Evolutionary conservation across 345 rosid species (phyloP).

Genomic region (Trapa incisa): DNA sequence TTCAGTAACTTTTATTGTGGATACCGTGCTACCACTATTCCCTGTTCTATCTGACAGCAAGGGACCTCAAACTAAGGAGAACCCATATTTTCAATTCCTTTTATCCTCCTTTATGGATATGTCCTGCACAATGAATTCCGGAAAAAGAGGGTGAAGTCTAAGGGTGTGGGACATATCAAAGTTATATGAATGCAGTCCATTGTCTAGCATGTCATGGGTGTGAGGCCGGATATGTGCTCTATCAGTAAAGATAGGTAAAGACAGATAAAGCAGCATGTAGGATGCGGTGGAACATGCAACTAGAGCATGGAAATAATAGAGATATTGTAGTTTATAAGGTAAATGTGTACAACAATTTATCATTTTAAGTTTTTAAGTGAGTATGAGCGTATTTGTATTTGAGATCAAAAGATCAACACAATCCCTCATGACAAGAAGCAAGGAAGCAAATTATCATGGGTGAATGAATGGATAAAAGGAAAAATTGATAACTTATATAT

Average conservation of each 20-base stretch:
- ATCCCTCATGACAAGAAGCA: neutral
- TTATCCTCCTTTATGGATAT: neutral
- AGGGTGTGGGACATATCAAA: neutral
- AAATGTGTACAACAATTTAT: too few species aligned
- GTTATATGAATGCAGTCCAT: neutral
- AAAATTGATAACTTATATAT: neutral
- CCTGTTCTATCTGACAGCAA: neutral
- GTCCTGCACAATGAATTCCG: neutral
- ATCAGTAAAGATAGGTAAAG: neutral
- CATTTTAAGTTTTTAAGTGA: too few species aligned
- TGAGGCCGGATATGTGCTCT: neutral
- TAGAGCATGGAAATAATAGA: too few species aligned
- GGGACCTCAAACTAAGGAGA: slow-evolving; percentile 12
- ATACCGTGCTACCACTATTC: neutral
- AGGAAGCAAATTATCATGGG: neutral
- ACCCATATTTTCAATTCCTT: neutral
- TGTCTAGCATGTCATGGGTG: neutral
- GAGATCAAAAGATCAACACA: neutral
- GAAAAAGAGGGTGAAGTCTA: neutral
- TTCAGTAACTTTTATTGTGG: slow-evolving; percentile 2
- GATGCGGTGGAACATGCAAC: neutral
- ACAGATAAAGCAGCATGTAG: neutral
- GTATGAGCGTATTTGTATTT: neutral
- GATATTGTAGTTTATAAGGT: too few species aligned
- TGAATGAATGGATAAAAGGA: neutral